Conservation (phyloP, 192 early-diverging fungal genomes). For the Coemansia aciculifera region DNA sequence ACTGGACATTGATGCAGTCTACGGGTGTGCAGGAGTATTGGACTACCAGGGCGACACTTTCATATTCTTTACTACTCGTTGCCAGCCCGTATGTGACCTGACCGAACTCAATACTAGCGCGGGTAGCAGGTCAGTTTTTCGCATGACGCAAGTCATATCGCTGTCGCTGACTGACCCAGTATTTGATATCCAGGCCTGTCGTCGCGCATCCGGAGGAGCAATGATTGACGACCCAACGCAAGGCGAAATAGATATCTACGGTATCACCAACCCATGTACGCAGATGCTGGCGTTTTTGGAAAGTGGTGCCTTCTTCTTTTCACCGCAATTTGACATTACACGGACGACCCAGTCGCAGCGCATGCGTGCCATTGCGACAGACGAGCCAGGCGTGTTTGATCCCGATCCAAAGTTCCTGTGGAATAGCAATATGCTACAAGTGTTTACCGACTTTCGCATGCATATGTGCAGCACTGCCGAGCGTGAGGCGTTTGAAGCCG, state of each 20-base stretch:
- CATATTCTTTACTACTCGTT: slow-evolving; percentile 67
- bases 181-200: slow-evolving; percentile 62
- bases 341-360: slow-evolving; percentile 71
- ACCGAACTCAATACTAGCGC: slow-evolving; percentile 59
- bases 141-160: slow-evolving; percentile 71
- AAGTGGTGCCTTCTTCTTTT: slow-evolving; percentile 92
- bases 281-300: slow-evolving; percentile 76
- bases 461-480: slow-evolving; percentile 64
- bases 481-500: slow-evolving; percentile 67
- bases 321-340: slow-evolving; percentile 85
- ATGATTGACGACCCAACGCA: slow-evolving; percentile 50
- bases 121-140: slow-evolving; percentile 47
- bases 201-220: slow-evolving; percentile 33
- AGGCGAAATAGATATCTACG: slow-evolving; percentile 35
- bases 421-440: slow-evolving; percentile 84
- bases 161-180: slow-evolving; percentile 73
- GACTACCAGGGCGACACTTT: slow-evolving; percentile 66
- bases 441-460: slow-evolving; percentile 77
- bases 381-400: slow-evolving; percentile 47
- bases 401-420: slow-evolving; percentile 82
- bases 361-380: slow-evolving; percentile 29
- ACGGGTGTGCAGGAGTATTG: slow-evolving; percentile 49
- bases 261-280: slow-evolving; percentile 71
- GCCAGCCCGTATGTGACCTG: slow-evolving; percentile 62
- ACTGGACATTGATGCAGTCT: slow-evolving; percentile 49